Base-by-base conservation (phyloP, 2,329 filamentous ascomycete species). In the Alternaria longipes region DNA sequence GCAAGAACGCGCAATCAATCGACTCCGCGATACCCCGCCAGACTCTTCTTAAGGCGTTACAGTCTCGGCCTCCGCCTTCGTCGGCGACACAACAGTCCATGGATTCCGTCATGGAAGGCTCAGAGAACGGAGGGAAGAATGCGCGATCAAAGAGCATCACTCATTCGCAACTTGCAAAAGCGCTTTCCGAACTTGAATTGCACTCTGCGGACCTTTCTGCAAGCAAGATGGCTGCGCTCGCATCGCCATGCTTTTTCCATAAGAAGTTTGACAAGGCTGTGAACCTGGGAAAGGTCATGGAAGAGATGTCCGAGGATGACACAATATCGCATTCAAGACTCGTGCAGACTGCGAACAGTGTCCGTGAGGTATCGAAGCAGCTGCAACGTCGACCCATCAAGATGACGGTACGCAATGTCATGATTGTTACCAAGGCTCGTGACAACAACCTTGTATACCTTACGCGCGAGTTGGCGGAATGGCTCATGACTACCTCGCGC, bases 341-440 rank as follows among this genome's bases (percentile, higher is more conserved):
- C 42, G 92, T 97, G 74, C 94, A 97, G 82, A 99, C 95, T 0
- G 95, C 95, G 52, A 97, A 93, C 0, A 92, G 93, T 47, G 95
- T 99, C 20, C 89, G 95, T 54, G 95, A 99, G 80, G 94, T 99
- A 12, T 96, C 93, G 16, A 94, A 96, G 80, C 95, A 98, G 81
- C 85, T 99, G 60, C 94, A 97, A 81, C 89, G 94, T 57, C 88
- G 93, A 41, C 94, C 95, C 22, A 93, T 98, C 79, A 95, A 92
- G 81, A 90, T 94, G 68, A 94, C 94, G 11, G 94, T 99, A 47
- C 89, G 88, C 74, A 97, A 93, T 77, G 88, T 99, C 74, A 98
- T 99, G 95, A 97, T 99, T 73, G 92, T 99, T 66, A 99, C 95
- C 63, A 99, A 98, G 81, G 95, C 95, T 22, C 89, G 95, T 65